Evolutionary conservation across 1,284 basidiomycete species (phyloP).

Genomic region (Boletus semigastroideus): DNA sequence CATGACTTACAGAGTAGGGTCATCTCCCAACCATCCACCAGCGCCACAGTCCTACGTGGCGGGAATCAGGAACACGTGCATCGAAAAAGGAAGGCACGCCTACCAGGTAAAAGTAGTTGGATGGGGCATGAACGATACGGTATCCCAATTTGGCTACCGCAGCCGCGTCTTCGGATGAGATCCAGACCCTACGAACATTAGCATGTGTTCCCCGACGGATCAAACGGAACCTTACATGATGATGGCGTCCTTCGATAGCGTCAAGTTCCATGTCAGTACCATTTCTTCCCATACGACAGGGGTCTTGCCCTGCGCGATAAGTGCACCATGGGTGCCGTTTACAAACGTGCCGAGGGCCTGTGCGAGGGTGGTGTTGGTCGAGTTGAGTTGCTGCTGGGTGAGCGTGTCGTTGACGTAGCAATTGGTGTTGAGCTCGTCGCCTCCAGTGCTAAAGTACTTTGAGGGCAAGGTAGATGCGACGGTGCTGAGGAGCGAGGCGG

Average conservation of each 20-base stretch:
- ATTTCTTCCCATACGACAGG: conserved; percentile 75
- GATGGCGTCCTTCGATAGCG: conserved; percentile 65
- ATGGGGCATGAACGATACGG: conserved; percentile 65
- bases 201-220: background rate
- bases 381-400: conserved; percentile 45
- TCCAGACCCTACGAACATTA: conserved; percentile 60
- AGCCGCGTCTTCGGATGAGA: conserved; percentile 58
- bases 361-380: conserved; percentile 45
- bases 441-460: conserved; percentile 62
- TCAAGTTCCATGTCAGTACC: conserved; percentile 64
- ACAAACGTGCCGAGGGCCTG: conserved; percentile 57
- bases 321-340: conserved; percentile 46
- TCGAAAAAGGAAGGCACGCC: conserved; percentile 31
- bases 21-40: conserved; percentile 74
- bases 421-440: conserved; percentile 64
- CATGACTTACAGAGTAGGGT: conserved; percentile 40
- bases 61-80: conserved; percentile 7
- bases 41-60: conserved; percentile 68
- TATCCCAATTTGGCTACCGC: conserved; percentile 60
- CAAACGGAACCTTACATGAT: conserved; percentile 45
- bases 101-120: conserved; percentile 76
- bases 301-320: conserved; percentile 51
- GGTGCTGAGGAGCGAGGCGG: conserved; percentile 44
- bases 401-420: conserved; percentile 55
- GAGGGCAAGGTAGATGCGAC: conserved; percentile 45